Evolutionary conservation across 2,329 filamentous ascomycete genomes (phyloP).

Genomic region (Fusarium neocosmosporiellum): DNA sequence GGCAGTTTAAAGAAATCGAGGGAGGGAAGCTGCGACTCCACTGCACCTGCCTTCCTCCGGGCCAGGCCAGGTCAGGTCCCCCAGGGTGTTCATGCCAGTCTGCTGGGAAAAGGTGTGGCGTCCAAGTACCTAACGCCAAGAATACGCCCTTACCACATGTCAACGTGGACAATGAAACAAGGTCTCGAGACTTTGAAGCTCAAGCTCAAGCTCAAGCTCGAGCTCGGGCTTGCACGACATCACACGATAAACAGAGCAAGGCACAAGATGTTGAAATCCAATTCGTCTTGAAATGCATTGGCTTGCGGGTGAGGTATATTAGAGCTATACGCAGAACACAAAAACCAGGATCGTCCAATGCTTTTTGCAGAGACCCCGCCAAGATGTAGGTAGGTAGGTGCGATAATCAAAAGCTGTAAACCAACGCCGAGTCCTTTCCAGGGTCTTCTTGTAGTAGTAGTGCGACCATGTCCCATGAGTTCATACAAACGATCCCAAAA

Average conservation of each 20-base stretch:
- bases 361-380: constrained; percentile 42
- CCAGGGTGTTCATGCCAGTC: constrained; percentile 23
- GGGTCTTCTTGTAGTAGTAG: constrained; percentile 30
- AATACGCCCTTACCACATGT: constrained; percentile 7
- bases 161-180: constrained; percentile 1
- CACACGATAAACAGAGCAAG: neutral
- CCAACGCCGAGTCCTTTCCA: constrained; percentile 41
- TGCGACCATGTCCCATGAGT: constrained; percentile 41
- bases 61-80: neutral
- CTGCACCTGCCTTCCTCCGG: neutral
- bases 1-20: neutral
- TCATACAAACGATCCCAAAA: constrained; percentile 38
- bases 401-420: constrained; percentile 35
- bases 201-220: neutral
- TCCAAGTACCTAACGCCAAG: constrained; percentile 13
- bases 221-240: neutral
- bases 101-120: constrained; percentile 23
- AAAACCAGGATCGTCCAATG: constrained; percentile 38
- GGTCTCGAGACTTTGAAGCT: neutral
- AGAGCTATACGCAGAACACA: constrained; percentile 29
- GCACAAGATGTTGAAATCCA: neutral
- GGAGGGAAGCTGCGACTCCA: neutral
- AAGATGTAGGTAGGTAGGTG: constrained; percentile 20
- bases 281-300: constrained; percentile 25
- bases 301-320: constrained; percentile 36